Conservation (phyloP, 2,329 filamentous ascomycete genomes). For the Cladosporium sp. region DNA sequence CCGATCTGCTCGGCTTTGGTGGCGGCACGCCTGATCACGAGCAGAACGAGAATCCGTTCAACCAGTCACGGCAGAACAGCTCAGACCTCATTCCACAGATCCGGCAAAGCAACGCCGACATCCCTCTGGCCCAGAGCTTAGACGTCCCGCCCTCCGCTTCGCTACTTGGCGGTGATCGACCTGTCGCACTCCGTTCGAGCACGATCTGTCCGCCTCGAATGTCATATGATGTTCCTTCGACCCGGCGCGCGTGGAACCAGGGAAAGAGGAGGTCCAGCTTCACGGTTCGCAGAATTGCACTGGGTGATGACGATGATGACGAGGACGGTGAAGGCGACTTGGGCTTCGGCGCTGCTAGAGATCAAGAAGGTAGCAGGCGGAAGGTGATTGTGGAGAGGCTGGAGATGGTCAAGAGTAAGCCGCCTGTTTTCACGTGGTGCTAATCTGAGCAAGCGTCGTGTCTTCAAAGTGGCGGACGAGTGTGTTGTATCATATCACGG, state of each 20-base stretch:
- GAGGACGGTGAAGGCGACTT: slow-evolving; percentile 87
- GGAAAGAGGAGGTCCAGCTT: slow-evolving; percentile 8
- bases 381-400: slow-evolving; percentile 96
- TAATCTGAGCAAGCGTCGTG: slow-evolving; percentile 39
- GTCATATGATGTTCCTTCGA: slow-evolving; percentile 5
- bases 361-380: slow-evolving; percentile 83
- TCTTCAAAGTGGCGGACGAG: background rate
- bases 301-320: slow-evolving; percentile 53
- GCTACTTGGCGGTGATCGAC: background rate
- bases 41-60: slow-evolving; percentile 43
- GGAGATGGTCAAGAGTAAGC: slow-evolving; percentile 91
- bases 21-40: slow-evolving; percentile 18
- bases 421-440: slow-evolving; percentile 97
- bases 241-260: background rate
- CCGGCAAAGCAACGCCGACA: background rate
- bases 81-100: slow-evolving; percentile 34
- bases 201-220: slow-evolving; percentile 2
- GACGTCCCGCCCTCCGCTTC: slow-evolving; percentile 15
- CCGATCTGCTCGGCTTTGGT: slow-evolving; percentile 65
- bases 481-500: background rate
- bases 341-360: slow-evolving; percentile 89
- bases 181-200: background rate
- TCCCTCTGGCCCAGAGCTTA: slow-evolving; percentile 9
- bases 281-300: background rate
- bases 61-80: slow-evolving; percentile 44